These are phyloP conservation scores for Scopulariopsis brevicaulis DNA, from an alignment of 2,329 filamentous ascomycete species.

Conservation along the genomic window DNA sequence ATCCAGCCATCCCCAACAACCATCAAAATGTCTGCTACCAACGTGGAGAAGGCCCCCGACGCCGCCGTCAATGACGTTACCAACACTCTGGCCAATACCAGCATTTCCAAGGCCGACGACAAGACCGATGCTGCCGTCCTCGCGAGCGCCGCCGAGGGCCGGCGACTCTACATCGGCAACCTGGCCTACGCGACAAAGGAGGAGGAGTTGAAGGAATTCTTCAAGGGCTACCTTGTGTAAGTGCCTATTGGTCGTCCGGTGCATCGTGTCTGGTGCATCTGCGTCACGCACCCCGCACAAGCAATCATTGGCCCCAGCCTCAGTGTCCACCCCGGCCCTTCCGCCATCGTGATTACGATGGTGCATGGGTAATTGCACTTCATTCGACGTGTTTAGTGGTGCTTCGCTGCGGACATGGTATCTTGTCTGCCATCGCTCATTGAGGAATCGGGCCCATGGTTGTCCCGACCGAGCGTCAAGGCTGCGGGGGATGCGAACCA, in stretches of 20 bases:
- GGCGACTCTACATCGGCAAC: conserved; percentile 99
- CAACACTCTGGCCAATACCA: conserved; percentile 61
- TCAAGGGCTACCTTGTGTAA: conserved; percentile 99
- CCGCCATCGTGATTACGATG: not conserved
- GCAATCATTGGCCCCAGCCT: not conserved
- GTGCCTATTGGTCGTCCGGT: conserved; percentile 26
- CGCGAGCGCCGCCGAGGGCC: conserved; percentile 95
- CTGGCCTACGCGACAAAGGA: conserved; percentile 99
- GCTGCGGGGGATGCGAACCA: not conserved
- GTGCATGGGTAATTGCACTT: not conserved
- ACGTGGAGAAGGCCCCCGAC: conserved; percentile 52
- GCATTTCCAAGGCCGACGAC: conserved; percentile 42
- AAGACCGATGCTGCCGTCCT: conserved; percentile 80
- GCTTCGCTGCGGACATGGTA: not conserved
- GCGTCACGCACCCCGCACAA: no score
- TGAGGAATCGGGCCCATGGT: not conserved
- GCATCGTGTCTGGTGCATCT: not conserved
- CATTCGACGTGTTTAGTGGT: no score
- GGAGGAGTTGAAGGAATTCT: conserved; percentile 99
- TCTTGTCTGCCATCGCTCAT: not conserved
- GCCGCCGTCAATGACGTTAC: conserved; percentile 68
- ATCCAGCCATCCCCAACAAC: conserved; percentile 22
- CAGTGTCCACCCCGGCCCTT: not conserved
- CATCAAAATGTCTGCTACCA: conserved; percentile 70
- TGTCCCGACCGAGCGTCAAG: not conserved